Conservation (phyloP, 192 early-diverging fungal genomes). For the Diversispora eburnea region DNA sequence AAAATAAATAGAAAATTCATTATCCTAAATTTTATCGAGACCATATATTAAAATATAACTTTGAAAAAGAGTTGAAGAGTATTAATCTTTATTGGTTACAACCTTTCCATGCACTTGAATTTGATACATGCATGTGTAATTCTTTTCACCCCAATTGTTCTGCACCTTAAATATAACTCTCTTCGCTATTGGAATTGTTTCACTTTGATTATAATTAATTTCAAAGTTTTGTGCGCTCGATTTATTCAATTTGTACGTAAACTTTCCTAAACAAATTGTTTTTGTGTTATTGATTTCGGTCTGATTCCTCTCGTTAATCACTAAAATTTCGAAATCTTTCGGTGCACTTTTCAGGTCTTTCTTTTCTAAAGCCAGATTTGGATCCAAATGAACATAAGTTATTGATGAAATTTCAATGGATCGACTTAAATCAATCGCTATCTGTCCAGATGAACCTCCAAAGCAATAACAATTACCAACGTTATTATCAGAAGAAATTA, state of each 20-base stretch:
- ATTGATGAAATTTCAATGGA: neutral
- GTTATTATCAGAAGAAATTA: neutral
- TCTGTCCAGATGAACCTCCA: neutral
- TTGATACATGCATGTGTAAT: neutral
- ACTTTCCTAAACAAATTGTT: neutral
- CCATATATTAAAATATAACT: no score
- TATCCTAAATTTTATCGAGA: no score
- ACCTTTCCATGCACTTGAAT: neutral
- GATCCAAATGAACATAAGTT: neutral
- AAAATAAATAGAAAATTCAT: no score
- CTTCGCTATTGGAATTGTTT: neutral
- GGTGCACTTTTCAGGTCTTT: neutral
- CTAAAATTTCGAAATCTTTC: neutral
- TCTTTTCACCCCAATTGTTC: neutral
- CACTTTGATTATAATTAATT: neutral
- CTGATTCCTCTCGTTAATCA: neutral
- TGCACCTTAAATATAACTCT: neutral
- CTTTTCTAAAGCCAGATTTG: neutral
- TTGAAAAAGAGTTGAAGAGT: no score
- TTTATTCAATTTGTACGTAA: neutral
- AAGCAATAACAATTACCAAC: constrained; percentile 1
- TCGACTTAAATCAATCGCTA: neutral
- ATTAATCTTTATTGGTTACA: neutral
- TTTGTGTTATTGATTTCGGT: neutral
- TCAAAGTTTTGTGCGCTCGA: neutral